These are phyloP conservation scores for Spencermartinsiella europaea DNA, from an alignment of 805 yeast genomes.

Conservation along the genomic window DNA sequence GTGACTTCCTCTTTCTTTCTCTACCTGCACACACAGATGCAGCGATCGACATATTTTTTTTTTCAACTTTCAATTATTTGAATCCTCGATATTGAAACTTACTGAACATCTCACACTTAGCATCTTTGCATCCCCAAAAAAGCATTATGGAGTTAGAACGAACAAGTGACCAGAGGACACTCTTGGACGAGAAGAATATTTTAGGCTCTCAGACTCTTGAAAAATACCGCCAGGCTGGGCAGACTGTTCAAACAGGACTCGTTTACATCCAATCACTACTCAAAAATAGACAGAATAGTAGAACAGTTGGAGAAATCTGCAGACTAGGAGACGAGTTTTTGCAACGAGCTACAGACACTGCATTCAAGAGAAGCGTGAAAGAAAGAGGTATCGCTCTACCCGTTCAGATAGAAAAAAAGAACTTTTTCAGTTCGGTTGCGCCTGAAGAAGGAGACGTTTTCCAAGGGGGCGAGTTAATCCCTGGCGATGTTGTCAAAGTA, in stretches of 20 bases:
- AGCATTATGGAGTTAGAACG: constrained; percentile 19
- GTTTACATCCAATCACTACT: constrained; percentile 43
- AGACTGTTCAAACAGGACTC: constrained; percentile 78
- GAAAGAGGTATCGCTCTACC: constrained; percentile 95
- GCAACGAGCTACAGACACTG: constrained; percentile 50
- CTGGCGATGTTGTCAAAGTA: constrained; percentile 84
- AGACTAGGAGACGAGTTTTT: constrained; percentile 75
- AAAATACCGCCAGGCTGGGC: constrained; percentile 86
- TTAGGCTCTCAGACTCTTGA: constrained; percentile 58
- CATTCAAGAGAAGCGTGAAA: constrained; percentile 46
- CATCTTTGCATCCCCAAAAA: background rate
- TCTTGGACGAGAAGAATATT: constrained; percentile 67
- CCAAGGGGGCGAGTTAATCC: constrained; percentile 44
- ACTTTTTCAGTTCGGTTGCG: constrained; percentile 69
- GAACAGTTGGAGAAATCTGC: constrained; percentile 57
- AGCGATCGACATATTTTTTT: background rate
- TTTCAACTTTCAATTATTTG: background rate
- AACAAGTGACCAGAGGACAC: constrained; percentile 19
- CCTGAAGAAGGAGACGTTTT: constrained; percentile 54
- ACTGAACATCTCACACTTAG: background rate
- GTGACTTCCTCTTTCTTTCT: background rate
- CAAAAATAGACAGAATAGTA: constrained; percentile 5
- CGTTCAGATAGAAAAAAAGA: constrained; percentile 81
- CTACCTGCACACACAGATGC: background rate
- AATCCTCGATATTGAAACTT: too few relatives aligned